Percentiles rank a stretch among this genome's conserved stretches.
phyloP scores from a whole-genome alignment of 176 grass and related monocot species.

The Guadua angustifolia region DNA sequence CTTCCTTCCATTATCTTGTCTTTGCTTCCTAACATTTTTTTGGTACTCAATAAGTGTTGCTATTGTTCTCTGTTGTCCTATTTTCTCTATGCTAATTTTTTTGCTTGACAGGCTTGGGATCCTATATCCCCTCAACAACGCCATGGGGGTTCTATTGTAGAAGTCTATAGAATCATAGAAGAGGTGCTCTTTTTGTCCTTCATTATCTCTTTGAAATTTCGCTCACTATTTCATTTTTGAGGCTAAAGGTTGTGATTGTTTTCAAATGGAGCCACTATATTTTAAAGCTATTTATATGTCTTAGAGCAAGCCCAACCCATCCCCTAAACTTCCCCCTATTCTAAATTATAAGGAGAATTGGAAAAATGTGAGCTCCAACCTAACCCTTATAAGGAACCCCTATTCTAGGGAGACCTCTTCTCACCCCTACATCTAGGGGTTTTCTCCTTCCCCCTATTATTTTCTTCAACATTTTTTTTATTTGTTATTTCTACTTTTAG shows the following conservation, averaged over 20 bases:
- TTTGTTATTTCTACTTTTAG: too few relatives aligned
- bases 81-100: conserved; percentile 44
- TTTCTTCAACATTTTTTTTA: too few relatives aligned
- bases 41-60: conserved; percentile 17
- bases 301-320: too few relatives aligned
- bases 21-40: conserved; percentile 33
- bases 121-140: conserved; percentile 98
- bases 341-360: too few relatives aligned
- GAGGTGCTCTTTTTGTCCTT: conserved; percentile 62
- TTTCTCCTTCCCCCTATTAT: too few relatives aligned
- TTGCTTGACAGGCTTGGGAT: conserved; percentile 73
- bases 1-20: not conserved
- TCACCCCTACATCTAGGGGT: too few relatives aligned
- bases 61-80: not conserved
- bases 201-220: conserved; percentile 17
- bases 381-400: too few relatives aligned
- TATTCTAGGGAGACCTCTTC: too few relatives aligned
- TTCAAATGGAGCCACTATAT: not conserved
- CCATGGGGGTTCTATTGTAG: conserved; percentile 90
- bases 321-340: too few relatives aligned
- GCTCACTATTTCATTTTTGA: not conserved
- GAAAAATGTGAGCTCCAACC: too few relatives aligned
- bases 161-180: conserved; percentile 99
- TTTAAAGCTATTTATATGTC: conserved; percentile 14
- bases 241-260: conserved; percentile 9